Evolutionary conservation across 2,329 filamentous ascomycete species (phyloP).

Genomic region (Alternaria novae-zelandiae): DNA sequence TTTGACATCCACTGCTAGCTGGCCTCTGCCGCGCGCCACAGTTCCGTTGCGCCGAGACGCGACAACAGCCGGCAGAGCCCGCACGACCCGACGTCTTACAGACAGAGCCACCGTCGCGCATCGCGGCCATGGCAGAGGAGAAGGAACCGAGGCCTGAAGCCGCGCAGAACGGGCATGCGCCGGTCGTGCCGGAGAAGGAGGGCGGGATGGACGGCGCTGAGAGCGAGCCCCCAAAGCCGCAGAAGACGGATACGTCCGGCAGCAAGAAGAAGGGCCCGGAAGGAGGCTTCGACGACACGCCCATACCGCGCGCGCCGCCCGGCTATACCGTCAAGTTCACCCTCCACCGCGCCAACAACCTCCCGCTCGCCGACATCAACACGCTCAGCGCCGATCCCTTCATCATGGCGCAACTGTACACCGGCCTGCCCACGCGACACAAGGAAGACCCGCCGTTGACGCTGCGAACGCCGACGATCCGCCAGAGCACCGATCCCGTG

Average conservation of each 20-base stretch:
- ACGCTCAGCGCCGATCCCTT: constrained; percentile 84
- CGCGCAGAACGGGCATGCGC: constrained; percentile 19
- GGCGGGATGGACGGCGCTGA: constrained; percentile 13
- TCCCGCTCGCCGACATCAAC: constrained; percentile 81
- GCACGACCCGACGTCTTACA: not conserved
- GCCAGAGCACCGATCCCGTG: constrained; percentile 72
- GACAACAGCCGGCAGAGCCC: not conserved
- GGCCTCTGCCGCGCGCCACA: not conserved
- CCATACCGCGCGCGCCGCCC: constrained; percentile 73
- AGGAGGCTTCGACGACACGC: constrained; percentile 81
- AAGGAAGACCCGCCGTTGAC: constrained; percentile 82
- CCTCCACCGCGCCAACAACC: constrained; percentile 79
- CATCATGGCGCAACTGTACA: constrained; percentile 75
- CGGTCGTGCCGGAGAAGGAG: constrained; percentile 17
- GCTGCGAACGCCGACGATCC: constrained; percentile 77
- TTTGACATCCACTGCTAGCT: not conserved
- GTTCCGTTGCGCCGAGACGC: constrained; percentile 10
- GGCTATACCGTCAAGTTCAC: constrained; percentile 87
- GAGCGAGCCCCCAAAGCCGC: constrained; percentile 25
- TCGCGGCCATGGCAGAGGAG: constrained; percentile 19
- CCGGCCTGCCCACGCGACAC: constrained; percentile 74
- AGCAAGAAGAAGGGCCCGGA: constrained; percentile 60
- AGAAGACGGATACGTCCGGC: constrained; percentile 32
- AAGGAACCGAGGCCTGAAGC: constrained; percentile 13
- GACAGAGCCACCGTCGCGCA: constrained; percentile 8